Base-by-base conservation (phyloP, 2,329 filamentous ascomycete species). In the Colletotrichum phormii region DNA sequence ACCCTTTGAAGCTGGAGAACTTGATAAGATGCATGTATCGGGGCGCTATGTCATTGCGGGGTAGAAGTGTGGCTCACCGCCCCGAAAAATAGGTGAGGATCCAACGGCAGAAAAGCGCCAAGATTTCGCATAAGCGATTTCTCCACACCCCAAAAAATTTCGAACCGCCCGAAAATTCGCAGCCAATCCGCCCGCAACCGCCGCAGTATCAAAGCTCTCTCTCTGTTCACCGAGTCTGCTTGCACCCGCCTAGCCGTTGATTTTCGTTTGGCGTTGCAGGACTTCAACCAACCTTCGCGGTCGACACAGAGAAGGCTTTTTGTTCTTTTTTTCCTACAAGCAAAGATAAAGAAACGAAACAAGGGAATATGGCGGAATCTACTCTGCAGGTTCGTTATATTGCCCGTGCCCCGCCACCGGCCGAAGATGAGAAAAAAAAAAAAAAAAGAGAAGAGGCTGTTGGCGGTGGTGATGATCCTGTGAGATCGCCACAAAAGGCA, bases 351-450 rank as follows among this genome's bases (percentile, higher is more conserved):
- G 35, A 26, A n/a, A 65, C 42, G 4, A 53, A 51, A 55, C 26
- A 54, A 67, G 49, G 24, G 70, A 79, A 70, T 58, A 87, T 87
- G 85, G 82, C 81, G 75, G 84, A 86, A 65, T 80, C 83, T 68
- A 83, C 84, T 76, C 79, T 87, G 76, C 84, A 87, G 84, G 85
- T 87, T 81, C 77, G 84, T 85, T 76, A 64, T 22, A 9, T 49
- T 76, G 60, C 69, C 71, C 54, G 70, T 79, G 69, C 75, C 70
- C 72, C 73, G 65, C 72, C 72, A 64, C 60, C 33, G 53, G 60
- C 60, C 62, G 58, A 64, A 60, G 42, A 54, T 26, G 24, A 5
- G 9, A 11, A 64, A 61, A 5, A 22, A 11, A 64, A 61, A 63
- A 35, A 70, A 54, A 61, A 55, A 29, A 63, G 35, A 37, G 35